These are phyloP conservation scores for Phytophthora syringae DNA, from an alignment of 352 stramenopile species.

Conservation along the genomic window DNA sequence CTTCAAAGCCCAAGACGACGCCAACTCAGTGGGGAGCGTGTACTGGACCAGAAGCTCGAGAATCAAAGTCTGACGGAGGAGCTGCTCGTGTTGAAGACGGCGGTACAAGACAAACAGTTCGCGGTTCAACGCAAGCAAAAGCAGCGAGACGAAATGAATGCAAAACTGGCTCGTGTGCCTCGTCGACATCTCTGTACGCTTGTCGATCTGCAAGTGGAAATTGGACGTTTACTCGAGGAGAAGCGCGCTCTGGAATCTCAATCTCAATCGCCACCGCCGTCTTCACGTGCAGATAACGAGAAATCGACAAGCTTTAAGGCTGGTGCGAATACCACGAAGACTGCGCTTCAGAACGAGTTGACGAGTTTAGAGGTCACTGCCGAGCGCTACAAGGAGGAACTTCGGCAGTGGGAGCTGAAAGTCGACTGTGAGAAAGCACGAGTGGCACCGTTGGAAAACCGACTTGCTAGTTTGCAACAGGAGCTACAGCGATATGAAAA, in stretches of 20 bases:
- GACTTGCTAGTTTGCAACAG: conserved; percentile 33
- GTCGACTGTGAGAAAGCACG: conserved; percentile 59
- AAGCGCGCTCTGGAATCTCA: conserved; percentile 61
- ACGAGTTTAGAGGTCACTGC: conserved; percentile 40
- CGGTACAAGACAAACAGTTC: conserved; percentile 33
- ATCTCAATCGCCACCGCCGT: conserved; percentile 14
- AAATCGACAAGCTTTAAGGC: background rate
- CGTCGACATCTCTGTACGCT: conserved; percentile 55
- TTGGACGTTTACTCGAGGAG: conserved; percentile 49
- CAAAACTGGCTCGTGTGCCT: conserved; percentile 42
- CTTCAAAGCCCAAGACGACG: conserved; percentile 30
- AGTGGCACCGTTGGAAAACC: conserved; percentile 43
- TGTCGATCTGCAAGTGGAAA: conserved; percentile 60
- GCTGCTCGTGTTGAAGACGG: conserved; percentile 39
- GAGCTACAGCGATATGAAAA: conserved; percentile 31
- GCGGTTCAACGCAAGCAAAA: conserved; percentile 26
- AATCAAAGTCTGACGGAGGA: conserved; percentile 49
- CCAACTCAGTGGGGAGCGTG: conserved; percentile 53
- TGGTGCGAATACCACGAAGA: conserved; percentile 9
- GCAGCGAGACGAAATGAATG: conserved; percentile 42
- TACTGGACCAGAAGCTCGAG: conserved; percentile 50
- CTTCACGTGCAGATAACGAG: background rate
- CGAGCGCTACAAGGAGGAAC: conserved; percentile 45
- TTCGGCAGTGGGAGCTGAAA: conserved; percentile 45
- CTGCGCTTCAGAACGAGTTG: conserved; percentile 54